Conservation (phyloP, 2,329 filamentous ascomycete genomes). For the Phaeosphaeria sp. region DNA sequence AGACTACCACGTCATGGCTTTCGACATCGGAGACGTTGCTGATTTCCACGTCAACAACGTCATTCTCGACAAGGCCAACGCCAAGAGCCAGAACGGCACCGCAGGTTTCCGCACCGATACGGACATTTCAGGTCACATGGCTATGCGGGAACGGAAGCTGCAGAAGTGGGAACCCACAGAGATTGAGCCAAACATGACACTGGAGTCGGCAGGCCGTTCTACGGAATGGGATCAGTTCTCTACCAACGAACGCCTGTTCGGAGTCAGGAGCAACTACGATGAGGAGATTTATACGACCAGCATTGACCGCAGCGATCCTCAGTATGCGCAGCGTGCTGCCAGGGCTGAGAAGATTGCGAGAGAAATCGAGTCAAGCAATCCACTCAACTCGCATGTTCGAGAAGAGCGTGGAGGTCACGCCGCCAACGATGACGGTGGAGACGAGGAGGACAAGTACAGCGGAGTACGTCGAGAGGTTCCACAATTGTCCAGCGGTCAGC, state of each 20-base stretch:
- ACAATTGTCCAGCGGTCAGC: conserved; percentile 65
- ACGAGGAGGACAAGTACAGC: conserved; percentile 98
- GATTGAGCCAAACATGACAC: conserved; percentile 68
- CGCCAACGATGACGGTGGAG: conserved; percentile 68
- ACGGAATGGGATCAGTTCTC: conserved; percentile 90
- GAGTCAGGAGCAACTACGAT: conserved; percentile 87
- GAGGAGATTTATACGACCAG: conserved; percentile 93
- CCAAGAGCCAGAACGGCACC: conserved; percentile 61
- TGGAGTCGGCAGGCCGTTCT: conserved; percentile 63
- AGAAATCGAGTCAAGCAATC: conserved; percentile 81
- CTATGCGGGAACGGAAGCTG: conserved; percentile 74
- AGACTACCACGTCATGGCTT: conserved; percentile 62
- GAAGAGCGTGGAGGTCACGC: conserved; percentile 82
- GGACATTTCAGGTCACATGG: conserved; percentile 80
- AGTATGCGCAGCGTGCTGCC: conserved; percentile 79
- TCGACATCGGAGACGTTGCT: conserved; percentile 66
- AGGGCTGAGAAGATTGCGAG: conserved; percentile 80
- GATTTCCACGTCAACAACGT: conserved; percentile 64
- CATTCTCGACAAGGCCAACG: conserved; percentile 57
- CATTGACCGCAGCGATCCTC: conserved; percentile 83
- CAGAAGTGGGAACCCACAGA: conserved; percentile 82
- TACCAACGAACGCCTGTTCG: conserved; percentile 85
- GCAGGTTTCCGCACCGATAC: conserved; percentile 82
- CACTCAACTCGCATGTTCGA: conserved; percentile 81
- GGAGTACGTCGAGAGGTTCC: conserved; percentile 81